Evolutionary conservation across 2,329 filamentous ascomycete genomes (phyloP), one percentile per base, ranked within the genome.

Genomic region (Ophiocordyceps camponoti-leonardi): DNA sequence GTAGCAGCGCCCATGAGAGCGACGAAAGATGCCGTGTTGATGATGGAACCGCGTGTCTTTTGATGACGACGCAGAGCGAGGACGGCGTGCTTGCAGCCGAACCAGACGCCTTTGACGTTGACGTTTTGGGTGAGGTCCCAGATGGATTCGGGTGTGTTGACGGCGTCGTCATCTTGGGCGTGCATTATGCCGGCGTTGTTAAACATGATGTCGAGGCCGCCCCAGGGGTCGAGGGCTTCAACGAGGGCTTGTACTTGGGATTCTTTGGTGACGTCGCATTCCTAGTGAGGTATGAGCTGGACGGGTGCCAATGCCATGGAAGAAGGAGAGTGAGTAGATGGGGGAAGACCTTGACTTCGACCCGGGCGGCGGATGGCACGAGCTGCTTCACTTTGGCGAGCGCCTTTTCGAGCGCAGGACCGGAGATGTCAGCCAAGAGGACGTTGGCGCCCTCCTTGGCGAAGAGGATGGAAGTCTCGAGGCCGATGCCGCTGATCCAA

Each of bases 171-270:
- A 61, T 87, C 83, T 47, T 82, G 72, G 43, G 78, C 80, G 67
- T 94, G 88, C 88, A 95, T 95, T 64, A 95, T 95, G 46, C 88
- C 88, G 22, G 88, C 88, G 62, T 95, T 95, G 77, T 95, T 95
- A 79, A 94, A 95, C 56, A 94, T 85, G 58, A 94, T 71, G 61
- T 95, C 88, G 3, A 92, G 66, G 41, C 88, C 88, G 58, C 88
- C 88, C 83, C 85, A 93, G 47, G 75, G 60, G 63, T 95, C 88
- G 47, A 90, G 67, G 11, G 74, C 66, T 53, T 84, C 81, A 45
- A 94, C 71, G 60, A 83, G 77, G 46, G 79, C 77, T 57, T 86
- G 67, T 30, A 95, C 79, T 47, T 92, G 76, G 49, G 73, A 64
- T 62, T 95, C 88, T 57, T 87, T 88, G 61, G 85, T 87, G 46